Conservation (phyloP, 2,329 filamentous ascomycete genomes). For the Metarhizium sp. region DNA sequence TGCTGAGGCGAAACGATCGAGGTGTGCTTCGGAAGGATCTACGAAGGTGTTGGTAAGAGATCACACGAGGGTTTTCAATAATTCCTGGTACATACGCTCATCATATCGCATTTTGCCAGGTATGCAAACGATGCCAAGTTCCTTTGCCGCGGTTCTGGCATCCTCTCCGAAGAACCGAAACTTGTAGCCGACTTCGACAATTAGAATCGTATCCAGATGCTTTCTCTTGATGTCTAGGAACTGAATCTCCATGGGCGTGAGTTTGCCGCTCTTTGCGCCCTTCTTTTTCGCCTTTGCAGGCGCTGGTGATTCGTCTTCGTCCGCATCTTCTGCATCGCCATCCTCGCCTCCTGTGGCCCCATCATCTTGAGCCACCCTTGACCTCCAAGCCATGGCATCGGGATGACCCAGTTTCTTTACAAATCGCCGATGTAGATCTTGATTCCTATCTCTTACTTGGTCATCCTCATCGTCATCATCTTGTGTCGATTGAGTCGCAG, state of each 20-base stretch:
- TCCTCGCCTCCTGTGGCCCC: conserved; percentile 45
- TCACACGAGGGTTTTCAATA: neutral
- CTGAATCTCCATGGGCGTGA: conserved; percentile 91
- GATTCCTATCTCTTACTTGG: conserved; percentile 46
- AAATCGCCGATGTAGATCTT: conserved; percentile 72
- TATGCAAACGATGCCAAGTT: conserved; percentile 91
- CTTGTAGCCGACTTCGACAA: conserved; percentile 96
- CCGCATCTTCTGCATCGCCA: conserved; percentile 46
- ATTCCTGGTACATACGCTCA: conserved; percentile 49
- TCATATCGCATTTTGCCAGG: conserved; percentile 92
- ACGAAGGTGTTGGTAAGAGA: conserved; percentile 6
- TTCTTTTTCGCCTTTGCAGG: conserved; percentile 56
- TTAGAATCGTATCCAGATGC: conserved; percentile 79
- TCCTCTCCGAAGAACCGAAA: conserved; percentile 97
- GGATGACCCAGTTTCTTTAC: conserved; percentile 83
- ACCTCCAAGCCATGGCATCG: conserved; percentile 65
- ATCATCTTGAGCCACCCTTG: conserved; percentile 46
- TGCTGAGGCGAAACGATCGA: conserved; percentile 86
- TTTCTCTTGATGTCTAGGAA: conserved; percentile 90
- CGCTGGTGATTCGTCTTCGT: conserved; percentile 38
- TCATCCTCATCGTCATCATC: conserved; percentile 35
- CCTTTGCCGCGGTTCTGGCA: conserved; percentile 78
- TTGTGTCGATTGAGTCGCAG: conserved; percentile 25
- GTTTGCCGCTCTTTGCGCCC: conserved; percentile 59
- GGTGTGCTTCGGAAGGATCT: conserved; percentile 83